Conservation (phyloP, 1,284 basidiomycete species). For the Apiotrichum mycotoxinovorans region DNA sequence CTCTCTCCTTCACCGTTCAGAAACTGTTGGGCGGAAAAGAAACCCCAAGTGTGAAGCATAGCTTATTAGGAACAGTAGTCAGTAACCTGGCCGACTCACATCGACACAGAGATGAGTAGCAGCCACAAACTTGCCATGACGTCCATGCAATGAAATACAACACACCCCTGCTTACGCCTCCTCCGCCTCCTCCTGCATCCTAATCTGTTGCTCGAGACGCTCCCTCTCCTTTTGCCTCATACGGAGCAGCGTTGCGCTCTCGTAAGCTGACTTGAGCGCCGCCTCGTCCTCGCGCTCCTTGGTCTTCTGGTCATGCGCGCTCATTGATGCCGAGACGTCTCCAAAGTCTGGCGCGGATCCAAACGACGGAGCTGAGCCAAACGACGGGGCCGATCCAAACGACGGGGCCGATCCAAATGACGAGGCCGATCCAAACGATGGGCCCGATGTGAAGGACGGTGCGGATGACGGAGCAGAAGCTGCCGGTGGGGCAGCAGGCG, state of each 20-base stretch:
- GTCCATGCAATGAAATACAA: background rate
- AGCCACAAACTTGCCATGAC: too few species aligned
- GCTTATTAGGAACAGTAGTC: too few species aligned
- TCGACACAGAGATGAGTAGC: too few species aligned
- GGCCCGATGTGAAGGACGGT: slow-evolving; percentile 4
- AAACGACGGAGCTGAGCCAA: background rate
- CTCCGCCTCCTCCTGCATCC: slow-evolving; percentile 40
- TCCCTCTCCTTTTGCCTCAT: slow-evolving; percentile 62
- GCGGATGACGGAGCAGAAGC: background rate
- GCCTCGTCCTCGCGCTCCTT: slow-evolving; percentile 42
- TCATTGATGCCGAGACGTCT: slow-evolving; percentile 11
- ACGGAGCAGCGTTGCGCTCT: slow-evolving; percentile 73
- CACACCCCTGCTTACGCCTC: slow-evolving; percentile 1
- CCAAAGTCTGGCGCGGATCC: slow-evolving; percentile 18
- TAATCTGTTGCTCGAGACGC: slow-evolving; percentile 68
- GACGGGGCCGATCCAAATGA: slow-evolving; percentile 5
- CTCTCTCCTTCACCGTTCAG: too few species aligned
- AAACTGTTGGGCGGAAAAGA: too few species aligned
- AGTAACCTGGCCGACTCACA: too few species aligned
- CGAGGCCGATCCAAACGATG: background rate
- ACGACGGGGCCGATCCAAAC: slow-evolving; percentile 17
- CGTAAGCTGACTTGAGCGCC: slow-evolving; percentile 59
- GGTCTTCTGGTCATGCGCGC: slow-evolving; percentile 8
- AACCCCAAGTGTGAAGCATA: too few species aligned
- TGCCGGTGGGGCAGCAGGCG: background rate